Base-by-base conservation (phyloP, 2,329 filamentous ascomycete genomes). In the Penicillium decumbens region DNA sequence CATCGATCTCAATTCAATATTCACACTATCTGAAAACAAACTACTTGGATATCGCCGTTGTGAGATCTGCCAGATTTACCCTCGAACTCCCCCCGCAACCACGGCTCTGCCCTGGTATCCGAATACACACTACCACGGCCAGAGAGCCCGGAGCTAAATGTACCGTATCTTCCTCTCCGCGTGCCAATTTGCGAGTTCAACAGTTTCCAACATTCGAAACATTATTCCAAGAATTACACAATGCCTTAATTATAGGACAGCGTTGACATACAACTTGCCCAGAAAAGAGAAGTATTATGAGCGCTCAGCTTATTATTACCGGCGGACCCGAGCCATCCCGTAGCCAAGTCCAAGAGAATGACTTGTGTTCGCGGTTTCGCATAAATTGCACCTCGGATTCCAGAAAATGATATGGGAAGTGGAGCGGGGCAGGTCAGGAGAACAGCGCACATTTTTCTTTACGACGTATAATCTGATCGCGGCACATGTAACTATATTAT, bases 391-490 rank as follows among this genome's bases (percentile, higher is more conserved):
- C 45, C 32, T 40, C 47, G 41, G 44, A 40, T 39, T 48, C 40
- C 40, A 50, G 43, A 43, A 43, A 49, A 43, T 32, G 38, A 50
- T 29, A 46, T 52, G 49, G 53, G 55, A 56, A 55, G 55, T 55
- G 55, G 55, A 55, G 47, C 32, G 25, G 29, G 23, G 20, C 18
- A 32, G 32, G 46, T 27, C 40, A 45, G 42, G 30, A 44, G 30
- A 28, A 18, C 23, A 32, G n/a, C 27, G 33, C n/a, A 45, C 18
- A 45, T 30, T 42, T 48, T 39, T 46, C 15, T 42, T 44, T 41
- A 25, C 24, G 6, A 15, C 4, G 38, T 9, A 25, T 6, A 4
- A 40, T 40, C 20, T 25, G 38, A 24, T n/a, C 24, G 23, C 20
- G 20, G 28, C 38, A 10, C 20, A 15, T 42, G 20, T 37, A 18